Evolutionary conservation across 1,139 yeast species (phyloP).

Genomic region (Hemisphaericaspora lyxosophila): DNA sequence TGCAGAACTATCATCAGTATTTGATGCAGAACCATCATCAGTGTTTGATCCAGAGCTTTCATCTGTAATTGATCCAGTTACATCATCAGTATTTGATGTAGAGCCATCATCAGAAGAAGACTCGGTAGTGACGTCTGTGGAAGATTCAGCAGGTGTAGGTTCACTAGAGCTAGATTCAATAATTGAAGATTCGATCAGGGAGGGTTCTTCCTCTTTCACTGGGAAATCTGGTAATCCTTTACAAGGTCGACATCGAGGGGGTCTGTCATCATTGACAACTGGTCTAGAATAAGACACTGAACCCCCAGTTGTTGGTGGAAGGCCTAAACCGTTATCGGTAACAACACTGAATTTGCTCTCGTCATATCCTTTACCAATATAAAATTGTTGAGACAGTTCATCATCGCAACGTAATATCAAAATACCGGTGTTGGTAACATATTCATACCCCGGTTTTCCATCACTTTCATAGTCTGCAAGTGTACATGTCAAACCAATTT

Average conservation of each 20-base stretch:
- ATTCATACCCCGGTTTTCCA: slow-evolving; percentile 13
- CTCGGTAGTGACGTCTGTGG: too few relatives aligned
- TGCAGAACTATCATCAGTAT: too few relatives aligned
- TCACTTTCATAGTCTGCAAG: slow-evolving; percentile 14
- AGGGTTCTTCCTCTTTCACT: neutral
- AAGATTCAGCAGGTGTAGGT: too few relatives aligned
- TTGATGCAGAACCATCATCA: too few relatives aligned
- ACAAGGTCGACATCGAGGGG: slow-evolving; percentile 17
- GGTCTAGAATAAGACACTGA: slow-evolving; percentile 20
- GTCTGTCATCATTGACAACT: slow-evolving; percentile 17
- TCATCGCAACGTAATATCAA: slow-evolving; percentile 18
- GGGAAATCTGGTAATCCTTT: slow-evolving; percentile 13
- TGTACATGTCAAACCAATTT: slow-evolving; percentile 22
- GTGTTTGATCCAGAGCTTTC: too few relatives aligned
- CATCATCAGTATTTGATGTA: too few relatives aligned
- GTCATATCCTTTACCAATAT: slow-evolving; percentile 26
- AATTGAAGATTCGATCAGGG: too few relatives aligned
- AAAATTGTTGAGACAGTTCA: slow-evolving; percentile 16
- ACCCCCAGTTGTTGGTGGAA: slow-evolving; percentile 12
- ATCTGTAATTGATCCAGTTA: too few relatives aligned
- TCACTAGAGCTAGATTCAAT: too few relatives aligned
- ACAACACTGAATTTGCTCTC: slow-evolving; percentile 14
- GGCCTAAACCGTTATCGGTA: slow-evolving; percentile 17
- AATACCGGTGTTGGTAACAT: slow-evolving; percentile 20
- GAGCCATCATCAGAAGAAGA: too few relatives aligned